Percentiles rank a stretch among this genome's conserved stretches.
These are phyloP conservation scores for Dendrostoma leiphaemia DNA, from an alignment of 2,329 filamentous ascomycete genomes.

Conservation along the genomic window DNA sequence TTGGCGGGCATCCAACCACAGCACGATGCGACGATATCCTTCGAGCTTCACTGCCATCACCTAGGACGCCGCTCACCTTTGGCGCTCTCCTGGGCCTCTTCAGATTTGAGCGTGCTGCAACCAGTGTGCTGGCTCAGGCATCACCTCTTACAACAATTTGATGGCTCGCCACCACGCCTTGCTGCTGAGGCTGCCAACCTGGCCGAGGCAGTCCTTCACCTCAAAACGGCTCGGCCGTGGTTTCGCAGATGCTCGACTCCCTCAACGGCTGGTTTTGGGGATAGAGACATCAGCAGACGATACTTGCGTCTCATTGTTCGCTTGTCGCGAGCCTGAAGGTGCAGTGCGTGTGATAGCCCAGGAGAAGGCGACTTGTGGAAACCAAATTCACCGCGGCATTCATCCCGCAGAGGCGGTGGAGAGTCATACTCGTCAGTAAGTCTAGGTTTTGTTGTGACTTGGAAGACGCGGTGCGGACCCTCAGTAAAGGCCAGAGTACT, in stretches of 20 bases:
- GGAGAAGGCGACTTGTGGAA: slow-evolving; percentile 78
- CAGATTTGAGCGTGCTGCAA: no score
- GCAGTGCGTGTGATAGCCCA: slow-evolving; percentile 70
- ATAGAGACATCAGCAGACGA: slow-evolving; percentile 92
- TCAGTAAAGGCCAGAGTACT: neutral
- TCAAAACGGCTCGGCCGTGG: no score
- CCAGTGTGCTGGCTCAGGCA: neutral
- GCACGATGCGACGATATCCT: no score
- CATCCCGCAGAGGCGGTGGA: slow-evolving; percentile 73
- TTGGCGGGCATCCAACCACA: no score
- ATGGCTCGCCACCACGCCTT: slow-evolving; percentile 5
- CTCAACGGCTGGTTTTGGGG: no score
- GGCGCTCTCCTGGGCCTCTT: no score
- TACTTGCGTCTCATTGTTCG: slow-evolving; percentile 79
- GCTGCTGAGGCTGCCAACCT: neutral
- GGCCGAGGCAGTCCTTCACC: no score
- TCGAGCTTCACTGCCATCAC: no score
- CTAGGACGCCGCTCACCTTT: no score
- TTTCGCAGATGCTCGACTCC: no score
- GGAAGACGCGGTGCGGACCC: neutral
- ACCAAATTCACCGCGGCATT: slow-evolving; percentile 71
- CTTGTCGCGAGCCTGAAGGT: slow-evolving; percentile 41
- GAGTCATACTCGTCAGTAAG: slow-evolving; percentile 64
- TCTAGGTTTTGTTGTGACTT: neutral
- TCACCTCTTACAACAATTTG: neutral